Evolutionary conservation across 495 filamentous ascomycete genomes (phyloP).

Genomic region (Daldinia caldariorum): DNA sequence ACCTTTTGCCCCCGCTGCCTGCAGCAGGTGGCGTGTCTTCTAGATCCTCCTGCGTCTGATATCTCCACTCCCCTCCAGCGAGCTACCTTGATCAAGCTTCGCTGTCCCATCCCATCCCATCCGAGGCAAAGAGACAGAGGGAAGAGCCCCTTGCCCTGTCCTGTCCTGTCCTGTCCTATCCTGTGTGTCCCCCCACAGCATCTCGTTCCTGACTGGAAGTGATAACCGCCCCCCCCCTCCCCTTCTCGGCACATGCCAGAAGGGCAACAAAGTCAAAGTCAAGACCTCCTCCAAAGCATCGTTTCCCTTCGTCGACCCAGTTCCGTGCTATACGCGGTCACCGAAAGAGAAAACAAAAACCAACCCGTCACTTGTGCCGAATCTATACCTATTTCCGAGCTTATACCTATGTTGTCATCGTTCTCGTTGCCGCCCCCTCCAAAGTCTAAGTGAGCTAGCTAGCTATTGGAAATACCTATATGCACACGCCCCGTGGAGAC

Average conservation of each 20-base stretch:
- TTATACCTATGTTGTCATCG: background rate
- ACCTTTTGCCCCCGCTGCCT: slow-evolving; percentile 14
- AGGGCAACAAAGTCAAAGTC: background rate
- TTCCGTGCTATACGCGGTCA: slow-evolving; percentile 1
- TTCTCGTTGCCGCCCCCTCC: background rate
- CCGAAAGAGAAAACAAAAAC: background rate
- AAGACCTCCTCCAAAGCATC: background rate
- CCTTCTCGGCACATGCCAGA: slow-evolving; percentile 23
- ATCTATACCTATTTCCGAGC: background rate
- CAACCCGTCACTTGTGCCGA: background rate
- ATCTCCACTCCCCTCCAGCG: slow-evolving; percentile 30
- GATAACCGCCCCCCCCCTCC: slow-evolving; percentile 30
- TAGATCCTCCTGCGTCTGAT: slow-evolving; percentile 42
- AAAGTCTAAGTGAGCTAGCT: too few relatives aligned
- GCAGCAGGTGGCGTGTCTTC: slow-evolving; percentile 32
- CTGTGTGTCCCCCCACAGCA: slow-evolving; percentile 22
- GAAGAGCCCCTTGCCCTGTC: background rate
- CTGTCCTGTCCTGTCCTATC: slow-evolving; percentile 1
- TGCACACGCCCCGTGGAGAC: slow-evolving; percentile 39
- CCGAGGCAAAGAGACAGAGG: background rate
- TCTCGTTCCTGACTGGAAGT: slow-evolving; percentile 40
- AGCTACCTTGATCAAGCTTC: slow-evolving; percentile 13
- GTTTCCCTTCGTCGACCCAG: background rate
- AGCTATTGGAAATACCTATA: slow-evolving; percentile 13
- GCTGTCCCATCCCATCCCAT: slow-evolving; percentile 2